A percentile compares a stretch with the other conserved stretches of the same genome.
phyloP scores from a whole-genome alignment of 2,329 filamentous ascomycete species.

The Whalleya microplaca region DNA sequence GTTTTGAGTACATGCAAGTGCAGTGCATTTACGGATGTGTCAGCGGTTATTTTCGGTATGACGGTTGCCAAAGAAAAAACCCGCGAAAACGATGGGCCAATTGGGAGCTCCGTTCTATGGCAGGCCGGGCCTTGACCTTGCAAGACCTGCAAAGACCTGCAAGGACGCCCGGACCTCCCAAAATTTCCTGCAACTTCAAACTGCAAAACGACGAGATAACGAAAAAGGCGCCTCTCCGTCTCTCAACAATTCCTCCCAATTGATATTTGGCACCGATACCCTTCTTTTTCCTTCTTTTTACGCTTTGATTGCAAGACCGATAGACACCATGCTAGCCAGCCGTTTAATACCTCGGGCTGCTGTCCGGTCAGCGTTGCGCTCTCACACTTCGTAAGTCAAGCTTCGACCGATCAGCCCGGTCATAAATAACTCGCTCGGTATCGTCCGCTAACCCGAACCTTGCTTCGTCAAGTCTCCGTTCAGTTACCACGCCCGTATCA shows the following conservation, averaged over 20 bases:
- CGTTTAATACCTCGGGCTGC: constrained; percentile 63
- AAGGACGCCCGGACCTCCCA: constrained; percentile 23
- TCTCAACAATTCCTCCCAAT: constrained; percentile 11
- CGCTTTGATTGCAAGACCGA: constrained; percentile 23
- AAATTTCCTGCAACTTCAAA: constrained; percentile 24
- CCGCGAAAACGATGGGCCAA: too few species aligned
- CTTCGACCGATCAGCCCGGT: constrained; percentile 18
- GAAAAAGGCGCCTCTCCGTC: constrained; percentile 15
- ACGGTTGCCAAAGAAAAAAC: too few species aligned
- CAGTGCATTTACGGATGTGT: neutral
- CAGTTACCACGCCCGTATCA: constrained; percentile 51
- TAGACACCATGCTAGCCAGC: constrained; percentile 60
- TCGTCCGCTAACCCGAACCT: constrained; percentile 23
- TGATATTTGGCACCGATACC: constrained; percentile 14
- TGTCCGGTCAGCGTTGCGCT: constrained; percentile 59
- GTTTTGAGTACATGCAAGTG: too few species aligned
- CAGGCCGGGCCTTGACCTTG: too few species aligned
- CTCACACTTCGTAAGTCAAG: constrained; percentile 53
- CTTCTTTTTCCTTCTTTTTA: constrained; percentile 8
- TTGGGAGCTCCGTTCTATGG: too few species aligned
- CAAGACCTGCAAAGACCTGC: too few species aligned
- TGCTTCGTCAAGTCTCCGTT: constrained; percentile 49
- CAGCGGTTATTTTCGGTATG: constrained; percentile 26
- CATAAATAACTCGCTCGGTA: constrained; percentile 34
- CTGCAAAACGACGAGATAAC: neutral